Evolutionary conservation across 2,329 filamentous ascomycete genomes (phyloP).

Genomic region (Fusarium solani-melongenae): DNA sequence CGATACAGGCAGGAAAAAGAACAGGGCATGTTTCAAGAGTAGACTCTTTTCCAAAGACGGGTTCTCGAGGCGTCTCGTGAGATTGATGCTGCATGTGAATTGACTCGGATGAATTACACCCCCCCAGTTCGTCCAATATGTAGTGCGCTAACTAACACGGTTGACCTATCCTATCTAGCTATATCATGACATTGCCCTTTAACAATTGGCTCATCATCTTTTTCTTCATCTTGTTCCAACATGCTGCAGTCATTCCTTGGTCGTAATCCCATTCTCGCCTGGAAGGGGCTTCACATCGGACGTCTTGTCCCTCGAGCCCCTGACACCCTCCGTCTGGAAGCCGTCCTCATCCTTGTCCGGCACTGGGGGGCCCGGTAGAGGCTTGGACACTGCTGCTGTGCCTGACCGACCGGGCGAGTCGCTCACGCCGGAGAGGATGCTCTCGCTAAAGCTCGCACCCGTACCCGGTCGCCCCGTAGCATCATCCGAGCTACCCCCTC

Average conservation of each 20-base stretch:
- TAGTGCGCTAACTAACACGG: conserved; percentile 6
- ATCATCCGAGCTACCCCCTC: conserved; percentile 45
- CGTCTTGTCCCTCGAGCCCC: conserved; percentile 37
- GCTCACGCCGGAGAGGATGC: conserved; percentile 55
- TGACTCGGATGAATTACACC: conserved; percentile 7
- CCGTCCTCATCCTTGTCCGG: conserved; percentile 38
- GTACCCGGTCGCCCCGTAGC: conserved; percentile 47
- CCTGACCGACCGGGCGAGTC: conserved; percentile 39
- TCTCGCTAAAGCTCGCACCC: conserved; percentile 58
- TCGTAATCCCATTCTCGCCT: conserved; percentile 5
- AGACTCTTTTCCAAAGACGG: not conserved
- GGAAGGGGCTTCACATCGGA: conserved; percentile 11
- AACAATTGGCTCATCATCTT: not conserved
- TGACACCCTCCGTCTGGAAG: conserved; percentile 42
- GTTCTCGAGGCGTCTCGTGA: not conserved
- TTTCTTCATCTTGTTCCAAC: not conserved
- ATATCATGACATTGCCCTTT: conserved; percentile 10
- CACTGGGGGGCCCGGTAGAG: conserved; percentile 18
- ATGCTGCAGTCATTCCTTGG: conserved; percentile 20
- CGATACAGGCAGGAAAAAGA: not conserved
- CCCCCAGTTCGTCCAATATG: not conserved
- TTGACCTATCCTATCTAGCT: conserved; percentile 15
- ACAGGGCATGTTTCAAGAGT: conserved; percentile 5
- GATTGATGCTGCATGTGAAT: not conserved
- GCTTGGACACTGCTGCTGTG: conserved; percentile 20